Evolutionary conservation across 768 basidiomycete genomes (phyloP).

Genomic region (Heimioporus sp.): DNA sequence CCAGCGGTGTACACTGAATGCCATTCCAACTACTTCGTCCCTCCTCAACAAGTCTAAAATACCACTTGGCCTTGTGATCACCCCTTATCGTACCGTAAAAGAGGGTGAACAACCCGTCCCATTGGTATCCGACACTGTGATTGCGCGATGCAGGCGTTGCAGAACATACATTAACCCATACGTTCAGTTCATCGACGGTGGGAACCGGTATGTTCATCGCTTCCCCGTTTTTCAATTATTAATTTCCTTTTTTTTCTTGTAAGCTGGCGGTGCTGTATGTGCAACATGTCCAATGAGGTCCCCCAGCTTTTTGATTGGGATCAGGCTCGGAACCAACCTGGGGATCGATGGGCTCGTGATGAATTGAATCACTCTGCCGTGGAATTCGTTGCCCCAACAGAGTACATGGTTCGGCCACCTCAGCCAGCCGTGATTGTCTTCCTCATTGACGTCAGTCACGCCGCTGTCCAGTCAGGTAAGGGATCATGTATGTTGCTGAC

Average conservation of each 20-base stretch:
- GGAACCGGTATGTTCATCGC: conserved; percentile 63
- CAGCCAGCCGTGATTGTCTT: conserved; percentile 97
- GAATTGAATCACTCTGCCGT: conserved; percentile 95
- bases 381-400: conserved; percentile 96
- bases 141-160: conserved; percentile 94
- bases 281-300: conserved; percentile 96
- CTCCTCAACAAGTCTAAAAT: conserved; percentile 88
- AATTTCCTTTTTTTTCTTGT: conserved; percentile 4
- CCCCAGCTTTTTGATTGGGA: conserved; percentile 99
- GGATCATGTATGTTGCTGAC: neutral
- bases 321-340: conserved; percentile 87
- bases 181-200: conserved; percentile 97
- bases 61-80: conserved; percentile 84
- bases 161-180: conserved; percentile 97
- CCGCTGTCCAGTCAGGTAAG: conserved; percentile 85
- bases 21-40: conserved; percentile 88
- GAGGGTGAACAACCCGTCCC: conserved; percentile 84
- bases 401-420: conserved; percentile 99
- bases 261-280: conserved; percentile 98
- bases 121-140: conserved; percentile 90
- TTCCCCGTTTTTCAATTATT: neutral
- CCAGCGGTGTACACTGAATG: conserved; percentile 87
- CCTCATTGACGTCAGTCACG: conserved; percentile 93
- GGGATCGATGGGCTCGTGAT: conserved; percentile 90
- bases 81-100: conserved; percentile 85